phyloP scores from a whole-genome alignment of 106 monocot species.

The Platanthera guangdongensis region DNA sequence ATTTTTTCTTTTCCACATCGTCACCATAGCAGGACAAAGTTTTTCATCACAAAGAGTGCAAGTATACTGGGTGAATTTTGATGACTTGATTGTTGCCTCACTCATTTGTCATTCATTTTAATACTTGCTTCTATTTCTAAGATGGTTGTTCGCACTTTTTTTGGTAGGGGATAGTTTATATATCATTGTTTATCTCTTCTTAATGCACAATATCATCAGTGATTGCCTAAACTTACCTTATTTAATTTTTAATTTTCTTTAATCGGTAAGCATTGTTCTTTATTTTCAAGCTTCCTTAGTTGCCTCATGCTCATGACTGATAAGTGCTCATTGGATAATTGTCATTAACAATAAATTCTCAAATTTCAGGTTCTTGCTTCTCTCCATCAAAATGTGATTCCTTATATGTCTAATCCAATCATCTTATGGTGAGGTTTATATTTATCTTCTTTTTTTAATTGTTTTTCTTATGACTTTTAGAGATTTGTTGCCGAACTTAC shows the following conservation, averaged over 20 bases:
- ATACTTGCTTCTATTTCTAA: not conserved
- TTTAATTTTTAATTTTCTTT: not conserved
- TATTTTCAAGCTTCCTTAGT: slow-evolving; percentile 6
- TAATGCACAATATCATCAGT: not conserved
- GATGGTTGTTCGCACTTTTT: not conserved
- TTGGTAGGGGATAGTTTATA: not conserved
- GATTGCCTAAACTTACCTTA: not conserved
- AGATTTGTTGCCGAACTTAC: slow-evolving; percentile 7
- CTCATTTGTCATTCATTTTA: not conserved
- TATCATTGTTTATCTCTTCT: not conserved
- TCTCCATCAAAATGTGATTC: slow-evolving; percentile 75
- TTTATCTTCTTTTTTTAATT: not conserved
- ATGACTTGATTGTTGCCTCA: not conserved
- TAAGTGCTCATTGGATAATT: too few relatives aligned
- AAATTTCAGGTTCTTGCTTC: slow-evolving; percentile 66
- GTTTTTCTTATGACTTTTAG: not conserved
- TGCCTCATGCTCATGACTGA: not conserved
- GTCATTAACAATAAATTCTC: not conserved
- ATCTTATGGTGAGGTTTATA: slow-evolving; percentile 57
- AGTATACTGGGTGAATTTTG: not conserved
- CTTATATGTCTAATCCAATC: slow-evolving; percentile 73
- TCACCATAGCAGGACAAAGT: not conserved
- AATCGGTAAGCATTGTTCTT: not conserved
- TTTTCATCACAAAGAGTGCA: not conserved
- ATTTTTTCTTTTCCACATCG: not conserved